phyloP scores from a whole-genome alignment of 2,329 filamentous ascomycete genomes.

The Ascochyta lentis region DNA sequence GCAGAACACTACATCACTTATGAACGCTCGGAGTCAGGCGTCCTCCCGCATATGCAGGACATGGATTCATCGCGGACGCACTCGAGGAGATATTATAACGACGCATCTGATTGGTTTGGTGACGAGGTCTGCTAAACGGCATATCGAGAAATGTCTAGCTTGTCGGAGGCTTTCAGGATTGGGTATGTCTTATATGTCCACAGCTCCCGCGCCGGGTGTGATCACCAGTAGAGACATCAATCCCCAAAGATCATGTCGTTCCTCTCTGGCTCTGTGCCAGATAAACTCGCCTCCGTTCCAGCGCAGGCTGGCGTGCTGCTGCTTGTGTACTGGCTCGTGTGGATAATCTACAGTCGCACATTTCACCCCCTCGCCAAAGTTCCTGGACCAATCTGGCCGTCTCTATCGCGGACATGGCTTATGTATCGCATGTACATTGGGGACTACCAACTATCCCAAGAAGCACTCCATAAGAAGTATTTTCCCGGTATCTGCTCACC shows the following conservation, averaged over 20 bases:
- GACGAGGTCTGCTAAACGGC: not conserved
- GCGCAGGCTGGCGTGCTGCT: not conserved
- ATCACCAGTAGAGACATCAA: too few relatives aligned
- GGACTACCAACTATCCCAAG: constrained; percentile 26
- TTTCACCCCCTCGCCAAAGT: constrained; percentile 31
- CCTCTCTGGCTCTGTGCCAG: not conserved
- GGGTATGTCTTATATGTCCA: not conserved
- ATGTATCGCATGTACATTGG: constrained; percentile 30
- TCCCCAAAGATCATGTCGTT: not conserved
- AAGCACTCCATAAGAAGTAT: constrained; percentile 21
- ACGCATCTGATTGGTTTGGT: not conserved
- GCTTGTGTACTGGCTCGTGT: constrained; percentile 15
- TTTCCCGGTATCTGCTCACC: not conserved
- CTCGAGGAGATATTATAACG: not conserved
- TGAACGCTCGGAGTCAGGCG: not conserved
- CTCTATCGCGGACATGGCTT: constrained; percentile 34
- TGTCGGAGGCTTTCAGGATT: not conserved
- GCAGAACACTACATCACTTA: not conserved
- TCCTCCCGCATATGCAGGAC: constrained; percentile 3
- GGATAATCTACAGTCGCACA: constrained; percentile 24
- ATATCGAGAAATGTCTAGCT: not conserved
- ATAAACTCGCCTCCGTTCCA: not conserved
- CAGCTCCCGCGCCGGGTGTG: too few relatives aligned
- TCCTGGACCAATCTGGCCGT: constrained; percentile 33
- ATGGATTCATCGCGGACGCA: not conserved